Conservation (phyloP, 2,329 filamentous ascomycete genomes). For the Alternaria conjuncta region DNA sequence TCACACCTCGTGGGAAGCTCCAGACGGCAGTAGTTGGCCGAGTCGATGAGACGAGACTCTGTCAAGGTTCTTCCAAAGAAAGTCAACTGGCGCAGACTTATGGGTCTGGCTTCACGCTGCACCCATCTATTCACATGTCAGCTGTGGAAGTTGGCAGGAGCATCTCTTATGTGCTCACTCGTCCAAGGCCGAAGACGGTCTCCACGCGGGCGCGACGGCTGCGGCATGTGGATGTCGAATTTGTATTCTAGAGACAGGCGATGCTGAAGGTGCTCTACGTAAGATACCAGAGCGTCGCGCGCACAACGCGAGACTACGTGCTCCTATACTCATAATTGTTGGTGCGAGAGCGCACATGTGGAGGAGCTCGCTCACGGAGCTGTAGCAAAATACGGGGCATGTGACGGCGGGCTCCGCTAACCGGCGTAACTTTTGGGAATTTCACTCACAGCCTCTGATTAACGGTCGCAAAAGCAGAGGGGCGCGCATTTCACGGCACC, state of each 20-base stretch:
- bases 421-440: slow-evolving; percentile 1
- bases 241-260: not conserved
- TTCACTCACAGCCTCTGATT: slow-evolving; percentile 5
- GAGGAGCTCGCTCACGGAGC: slow-evolving; percentile 14
- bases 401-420: slow-evolving; percentile 18
- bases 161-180: slow-evolving; percentile 53
- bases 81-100: slow-evolving; percentile 93
- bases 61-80: slow-evolving; percentile 95
- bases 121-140: slow-evolving; percentile 73
- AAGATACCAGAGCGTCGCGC: slow-evolving; percentile 1
- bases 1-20: slow-evolving; percentile 82
- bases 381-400: slow-evolving; percentile 11
- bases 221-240: slow-evolving; percentile 31
- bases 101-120: slow-evolving; percentile 88
- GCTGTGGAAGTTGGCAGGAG: not conserved
- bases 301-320: slow-evolving; percentile 8
- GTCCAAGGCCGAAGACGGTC: slow-evolving; percentile 65
- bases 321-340: slow-evolving; percentile 24
- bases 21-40: slow-evolving; percentile 95
- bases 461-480: not conserved
- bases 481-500: not conserved
- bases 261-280: slow-evolving; percentile 17
- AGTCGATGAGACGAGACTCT: slow-evolving; percentile 86
- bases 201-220: slow-evolving; percentile 60
- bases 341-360: slow-evolving; percentile 22